These are phyloP conservation scores for Suhomyces xylopsoci DNA, from an alignment of 805 yeast species.

Conservation along the genomic window DNA sequence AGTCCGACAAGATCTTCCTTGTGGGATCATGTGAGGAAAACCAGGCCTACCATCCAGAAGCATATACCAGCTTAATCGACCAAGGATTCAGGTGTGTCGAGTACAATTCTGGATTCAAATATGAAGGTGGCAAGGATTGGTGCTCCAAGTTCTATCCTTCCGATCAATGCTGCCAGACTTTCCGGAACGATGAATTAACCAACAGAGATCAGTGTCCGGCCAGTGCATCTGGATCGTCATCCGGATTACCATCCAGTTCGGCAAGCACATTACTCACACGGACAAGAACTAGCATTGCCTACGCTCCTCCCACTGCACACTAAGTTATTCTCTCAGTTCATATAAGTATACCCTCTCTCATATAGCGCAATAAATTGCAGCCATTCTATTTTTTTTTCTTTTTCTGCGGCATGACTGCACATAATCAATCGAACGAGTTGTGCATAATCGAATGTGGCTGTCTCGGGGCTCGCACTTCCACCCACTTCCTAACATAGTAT, in stretches of 20 bases:
- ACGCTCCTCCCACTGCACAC: background rate
- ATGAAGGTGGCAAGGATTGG: conserved; percentile 18
- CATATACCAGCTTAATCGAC: conserved; percentile 4
- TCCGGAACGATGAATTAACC: conserved; percentile 9
- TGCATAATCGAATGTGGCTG: background rate
- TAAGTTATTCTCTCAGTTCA: background rate
- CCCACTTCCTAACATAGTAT: background rate
- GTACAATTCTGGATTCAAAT: conserved; percentile 14
- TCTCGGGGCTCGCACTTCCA: background rate
- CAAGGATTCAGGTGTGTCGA: conserved; percentile 16
- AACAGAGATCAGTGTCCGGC: conserved; percentile 12
- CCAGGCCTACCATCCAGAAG: conserved; percentile 10
- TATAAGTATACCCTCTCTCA: background rate
- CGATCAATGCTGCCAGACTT: conserved; percentile 12
- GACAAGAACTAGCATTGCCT: background rate
- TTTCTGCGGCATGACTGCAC: background rate
- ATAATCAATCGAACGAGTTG: background rate
- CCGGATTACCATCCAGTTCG: background rate
- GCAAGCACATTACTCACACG: background rate
- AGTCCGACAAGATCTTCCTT: conserved; percentile 15
- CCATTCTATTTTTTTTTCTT: background rate
- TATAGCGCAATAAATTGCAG: background rate
- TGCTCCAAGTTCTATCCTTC: conserved; percentile 14
- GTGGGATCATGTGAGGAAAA: conserved; percentile 16
- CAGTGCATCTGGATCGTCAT: background rate